These are phyloP conservation scores for Colletotrichum sojae DNA, from an alignment of 2,329 filamentous ascomycete genomes.

Conservation along the genomic window DNA sequence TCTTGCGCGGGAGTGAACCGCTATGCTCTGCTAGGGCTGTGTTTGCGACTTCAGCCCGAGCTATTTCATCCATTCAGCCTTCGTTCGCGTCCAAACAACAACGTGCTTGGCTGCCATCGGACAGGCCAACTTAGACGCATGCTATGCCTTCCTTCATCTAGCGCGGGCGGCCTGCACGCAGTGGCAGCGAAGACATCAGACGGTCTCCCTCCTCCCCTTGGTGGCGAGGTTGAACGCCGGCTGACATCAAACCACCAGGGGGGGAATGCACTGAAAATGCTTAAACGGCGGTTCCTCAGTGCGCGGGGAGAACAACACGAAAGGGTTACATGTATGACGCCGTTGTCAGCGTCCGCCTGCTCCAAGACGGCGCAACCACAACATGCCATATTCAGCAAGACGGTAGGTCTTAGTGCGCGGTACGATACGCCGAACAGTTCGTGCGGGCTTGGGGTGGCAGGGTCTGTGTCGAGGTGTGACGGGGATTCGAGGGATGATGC, in stretches of 20 bases:
- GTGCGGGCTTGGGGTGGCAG: constrained; percentile 22
- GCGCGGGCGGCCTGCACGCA: constrained; percentile 5
- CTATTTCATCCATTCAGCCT: constrained; percentile 17
- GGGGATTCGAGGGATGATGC: constrained; percentile 15
- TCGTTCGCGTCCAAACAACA: not conserved
- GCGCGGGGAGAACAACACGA: not conserved
- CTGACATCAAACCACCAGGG: constrained; percentile 25
- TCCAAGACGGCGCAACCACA: constrained; percentile 1
- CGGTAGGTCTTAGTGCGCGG: not conserved
- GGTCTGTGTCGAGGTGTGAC: constrained; percentile 13
- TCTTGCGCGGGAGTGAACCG: not conserved
- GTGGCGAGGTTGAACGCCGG: constrained; percentile 29
- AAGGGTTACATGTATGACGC: constrained; percentile 41
- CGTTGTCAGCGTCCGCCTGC: constrained; percentile 21
- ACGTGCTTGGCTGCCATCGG: not conserved
- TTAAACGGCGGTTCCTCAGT: constrained; percentile 19
- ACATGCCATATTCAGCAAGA: not conserved
- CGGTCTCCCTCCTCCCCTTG: constrained; percentile 1
- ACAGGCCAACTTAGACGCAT: not conserved
- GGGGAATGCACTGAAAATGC: constrained; percentile 22
- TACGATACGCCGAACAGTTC: constrained; percentile 2
- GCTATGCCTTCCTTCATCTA: not conserved
- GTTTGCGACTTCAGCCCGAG: not conserved
- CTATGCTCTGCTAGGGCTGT: not conserved
- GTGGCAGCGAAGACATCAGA: constrained; percentile 26